Conservation (phyloP, 495 filamentous ascomycete genomes). For the Pseudoneurospora amorphoporcata region DNA sequence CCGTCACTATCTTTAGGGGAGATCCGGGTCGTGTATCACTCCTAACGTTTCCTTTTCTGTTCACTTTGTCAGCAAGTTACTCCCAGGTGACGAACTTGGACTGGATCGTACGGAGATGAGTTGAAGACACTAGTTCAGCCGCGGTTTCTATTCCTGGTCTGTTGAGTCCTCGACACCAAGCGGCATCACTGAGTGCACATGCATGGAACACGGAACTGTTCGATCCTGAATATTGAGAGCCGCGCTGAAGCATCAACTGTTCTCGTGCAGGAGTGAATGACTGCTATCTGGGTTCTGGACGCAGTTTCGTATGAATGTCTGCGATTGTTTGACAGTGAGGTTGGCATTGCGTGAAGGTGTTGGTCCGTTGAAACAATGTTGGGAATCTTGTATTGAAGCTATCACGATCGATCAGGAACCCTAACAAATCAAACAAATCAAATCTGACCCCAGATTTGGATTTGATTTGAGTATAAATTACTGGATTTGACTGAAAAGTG, state of each 20-base stretch:
- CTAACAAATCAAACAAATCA: no score
- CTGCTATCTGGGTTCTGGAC: not conserved
- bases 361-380: no score
- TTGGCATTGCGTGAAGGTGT: no score
- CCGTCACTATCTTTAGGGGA: not conserved
- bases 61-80: not conserved
- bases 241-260: not conserved
- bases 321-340: not conserved
- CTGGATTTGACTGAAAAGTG: no score
- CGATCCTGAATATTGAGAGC: not conserved
- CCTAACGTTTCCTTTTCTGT: accelerated
- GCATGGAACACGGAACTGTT: not conserved
- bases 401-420: no score
- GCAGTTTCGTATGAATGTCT: not conserved
- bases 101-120: not conserved
- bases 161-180: not conserved
- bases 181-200: not conserved
- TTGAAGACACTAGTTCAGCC: not conserved
- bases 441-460: no score
- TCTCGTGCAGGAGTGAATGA: not conserved
- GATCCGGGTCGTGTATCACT: not conserved
- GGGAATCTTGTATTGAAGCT: no score
- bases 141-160: not conserved
- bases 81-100: not conserved
- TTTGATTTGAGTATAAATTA: no score